Evolutionary conservation across 2,329 filamentous ascomycete species (phyloP).

Genomic region (Colletotrichum plurivorum): DNA sequence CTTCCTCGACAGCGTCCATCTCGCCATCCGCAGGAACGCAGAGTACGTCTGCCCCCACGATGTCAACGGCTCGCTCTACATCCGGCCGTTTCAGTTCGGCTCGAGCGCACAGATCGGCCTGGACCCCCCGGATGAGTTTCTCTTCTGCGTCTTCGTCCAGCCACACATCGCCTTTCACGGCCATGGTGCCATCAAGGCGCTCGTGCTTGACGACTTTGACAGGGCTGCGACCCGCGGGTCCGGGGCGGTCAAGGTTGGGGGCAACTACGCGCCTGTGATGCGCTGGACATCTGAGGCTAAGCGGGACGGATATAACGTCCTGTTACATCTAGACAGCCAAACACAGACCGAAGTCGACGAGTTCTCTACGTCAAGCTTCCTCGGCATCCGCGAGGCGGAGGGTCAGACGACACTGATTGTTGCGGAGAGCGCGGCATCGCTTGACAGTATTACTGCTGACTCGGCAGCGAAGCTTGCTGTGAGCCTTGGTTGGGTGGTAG

Average conservation of each 20-base stretch:
- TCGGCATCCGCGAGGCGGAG: constrained; percentile 61
- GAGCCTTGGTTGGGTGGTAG: constrained; percentile 5
- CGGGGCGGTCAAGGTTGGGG: constrained; percentile 76
- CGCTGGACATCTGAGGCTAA: constrained; percentile 75
- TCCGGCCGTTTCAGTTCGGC: constrained; percentile 76
- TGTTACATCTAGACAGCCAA: constrained; percentile 76
- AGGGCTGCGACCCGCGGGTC: constrained; percentile 77
- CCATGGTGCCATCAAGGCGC: constrained; percentile 63
- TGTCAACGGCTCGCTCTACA: constrained; percentile 76
- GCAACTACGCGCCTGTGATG: constrained; percentile 82
- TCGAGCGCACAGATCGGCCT: constrained; percentile 17
- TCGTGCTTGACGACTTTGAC: constrained; percentile 79
- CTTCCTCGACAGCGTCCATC: constrained; percentile 70
- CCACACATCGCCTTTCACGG: constrained; percentile 70
- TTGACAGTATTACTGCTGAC: constrained; percentile 19
- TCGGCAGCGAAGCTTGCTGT: neutral
- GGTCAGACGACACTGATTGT: neutral
- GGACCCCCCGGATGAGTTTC: constrained; percentile 69
- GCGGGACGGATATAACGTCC: constrained; percentile 75
- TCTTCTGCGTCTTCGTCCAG: constrained; percentile 73
- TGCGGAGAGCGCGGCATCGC: constrained; percentile 3
- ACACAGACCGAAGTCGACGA: constrained; percentile 76
- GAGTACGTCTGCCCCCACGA: constrained; percentile 76
- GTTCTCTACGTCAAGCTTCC: constrained; percentile 77
- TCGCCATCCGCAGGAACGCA: constrained; percentile 76